Evolutionary conservation across 495 filamentous ascomycete genomes (phyloP).

Genomic region (Sabuloglossum arenarium): DNA sequence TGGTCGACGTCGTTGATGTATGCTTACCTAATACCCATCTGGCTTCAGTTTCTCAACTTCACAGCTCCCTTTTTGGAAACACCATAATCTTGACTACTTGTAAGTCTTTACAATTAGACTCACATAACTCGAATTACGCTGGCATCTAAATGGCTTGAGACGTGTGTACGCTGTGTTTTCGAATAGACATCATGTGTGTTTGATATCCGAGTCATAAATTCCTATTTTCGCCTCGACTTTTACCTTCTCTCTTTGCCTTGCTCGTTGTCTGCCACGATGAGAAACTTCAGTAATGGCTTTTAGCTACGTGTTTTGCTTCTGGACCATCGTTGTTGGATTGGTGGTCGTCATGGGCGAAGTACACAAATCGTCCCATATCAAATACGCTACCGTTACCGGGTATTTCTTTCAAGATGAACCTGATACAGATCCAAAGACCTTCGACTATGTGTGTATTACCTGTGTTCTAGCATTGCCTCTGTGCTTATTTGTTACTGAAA

Average conservation of each 20-base stretch:
- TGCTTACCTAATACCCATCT: not conserved
- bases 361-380: constrained; percentile 15
- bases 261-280: not conserved
- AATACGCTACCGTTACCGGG: constrained; percentile 43
- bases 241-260: not conserved
- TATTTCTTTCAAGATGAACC: constrained; percentile 53
- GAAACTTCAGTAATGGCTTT: not conserved
- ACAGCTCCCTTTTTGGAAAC: too few species aligned
- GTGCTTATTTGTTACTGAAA: not conserved
- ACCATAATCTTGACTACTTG: too few species aligned
- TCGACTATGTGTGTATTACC: constrained; percentile 34
- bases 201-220: not conserved
- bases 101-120: too few species aligned
- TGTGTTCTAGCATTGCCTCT: not conserved
- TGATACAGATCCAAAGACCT: constrained; percentile 35
- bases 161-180: not conserved
- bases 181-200: not conserved
- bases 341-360: not conserved
- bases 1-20: too few species aligned
- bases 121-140: not conserved
- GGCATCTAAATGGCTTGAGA: not conserved
- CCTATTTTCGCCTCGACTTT: not conserved
- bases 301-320: not conserved
- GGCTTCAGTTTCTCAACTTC: too few species aligned
- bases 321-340: not conserved